Percentiles rank a stretch among this genome's conserved stretches.
Conservation (phyloP, 208 protist genomes). For the Kentomonas sorsogonicus region DNA sequence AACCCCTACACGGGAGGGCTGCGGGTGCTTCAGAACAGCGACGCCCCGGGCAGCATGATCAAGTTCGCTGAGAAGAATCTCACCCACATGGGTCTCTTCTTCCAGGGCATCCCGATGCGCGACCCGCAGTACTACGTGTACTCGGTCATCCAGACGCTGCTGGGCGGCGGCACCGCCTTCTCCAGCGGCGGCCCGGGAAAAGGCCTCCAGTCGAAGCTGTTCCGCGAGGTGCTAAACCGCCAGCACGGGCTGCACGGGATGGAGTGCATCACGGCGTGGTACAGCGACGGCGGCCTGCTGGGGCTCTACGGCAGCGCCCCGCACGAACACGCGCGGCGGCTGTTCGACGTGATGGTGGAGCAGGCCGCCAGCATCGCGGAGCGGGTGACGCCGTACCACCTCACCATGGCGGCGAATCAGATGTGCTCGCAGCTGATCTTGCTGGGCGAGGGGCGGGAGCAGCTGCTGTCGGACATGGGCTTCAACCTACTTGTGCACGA, state of each 20-base stretch:
- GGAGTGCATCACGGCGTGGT: slow-evolving; percentile 90
- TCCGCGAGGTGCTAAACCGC: slow-evolving; percentile 81
- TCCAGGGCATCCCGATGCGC: slow-evolving; percentile 70
- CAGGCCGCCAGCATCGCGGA: slow-evolving; percentile 77
- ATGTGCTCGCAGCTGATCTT: slow-evolving; percentile 80
- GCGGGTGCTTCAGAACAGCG: slow-evolving; percentile 68
- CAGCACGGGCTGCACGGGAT: slow-evolving; percentile 71
- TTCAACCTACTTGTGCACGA: slow-evolving; percentile 83
- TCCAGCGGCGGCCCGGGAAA: slow-evolving; percentile 90
- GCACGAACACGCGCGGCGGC: slow-evolving; percentile 61
- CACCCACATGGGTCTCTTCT: slow-evolving; percentile 84
- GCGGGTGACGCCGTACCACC: slow-evolving; percentile 58
- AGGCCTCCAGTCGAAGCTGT: slow-evolving; percentile 90
- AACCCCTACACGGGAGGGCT: slow-evolving; percentile 72
- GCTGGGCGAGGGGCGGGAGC: slow-evolving; percentile 73
- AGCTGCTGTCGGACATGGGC: slow-evolving; percentile 86
- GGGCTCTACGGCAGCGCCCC: slow-evolving; percentile 83
- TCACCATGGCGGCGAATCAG: slow-evolving; percentile 89
- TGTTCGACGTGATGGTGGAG: slow-evolving; percentile 73
- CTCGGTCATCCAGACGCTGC: slow-evolving; percentile 82
- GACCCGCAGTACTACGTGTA: slow-evolving; percentile 86
- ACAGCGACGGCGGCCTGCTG: slow-evolving; percentile 83
- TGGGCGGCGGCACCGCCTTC: slow-evolving; percentile 88
- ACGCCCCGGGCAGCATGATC: slow-evolving; percentile 83
- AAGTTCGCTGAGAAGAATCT: slow-evolving; percentile 91